Evolutionary conservation across 768 basidiomycete genomes (phyloP), one percentile per base, ranked within the genome.

Genomic region (Sistotremastrum suecicum): DNA sequence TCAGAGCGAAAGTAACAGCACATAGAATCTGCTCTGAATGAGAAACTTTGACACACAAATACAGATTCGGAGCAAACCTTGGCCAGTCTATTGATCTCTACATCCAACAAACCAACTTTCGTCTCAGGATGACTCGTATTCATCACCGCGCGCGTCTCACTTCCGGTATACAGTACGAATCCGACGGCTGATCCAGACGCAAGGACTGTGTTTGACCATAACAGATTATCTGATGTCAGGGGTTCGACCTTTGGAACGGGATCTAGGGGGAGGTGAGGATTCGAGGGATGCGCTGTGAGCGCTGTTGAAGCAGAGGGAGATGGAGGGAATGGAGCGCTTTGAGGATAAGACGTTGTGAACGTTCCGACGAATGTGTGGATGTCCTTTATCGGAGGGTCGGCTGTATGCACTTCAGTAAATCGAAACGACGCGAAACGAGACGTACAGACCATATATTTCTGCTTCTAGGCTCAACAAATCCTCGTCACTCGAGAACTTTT

Each of bases 201-300:
- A 32, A 99, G 72, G 3, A 99, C 95, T 0, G 95, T 98, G 60
- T 98, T 98, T 0, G 92, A 75, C 94, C 95, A 99, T 4, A 99
- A 70, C 37, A 94, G 73, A 61, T 98, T 97, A 60, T 98, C 94
- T 0, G 87, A 90, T 1, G 87, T 86, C n/a, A 99, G 67, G 0
- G 94, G 88, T 37, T 83, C 83, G 12, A 89, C 73, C 0, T 70
- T 75, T 4, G 70, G 67, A 0, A 65, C 46, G 11, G 56, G 58
- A 0, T 61, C 53, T 60, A 61, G 58, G 3, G 74, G 52, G 46
- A 70, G 56, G 61, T 70, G 54, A 63, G 63, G 43, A 62, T 60
- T 41, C 69, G 54, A 1, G 66, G 67, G 31, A 70, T 62, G 20
- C 60, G 54, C 34, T 54, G 48, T 32, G 49, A 47, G 42, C 44